Base-by-base conservation (phyloP, 208 protist genomes). In the Leishmania arabica region DNA sequence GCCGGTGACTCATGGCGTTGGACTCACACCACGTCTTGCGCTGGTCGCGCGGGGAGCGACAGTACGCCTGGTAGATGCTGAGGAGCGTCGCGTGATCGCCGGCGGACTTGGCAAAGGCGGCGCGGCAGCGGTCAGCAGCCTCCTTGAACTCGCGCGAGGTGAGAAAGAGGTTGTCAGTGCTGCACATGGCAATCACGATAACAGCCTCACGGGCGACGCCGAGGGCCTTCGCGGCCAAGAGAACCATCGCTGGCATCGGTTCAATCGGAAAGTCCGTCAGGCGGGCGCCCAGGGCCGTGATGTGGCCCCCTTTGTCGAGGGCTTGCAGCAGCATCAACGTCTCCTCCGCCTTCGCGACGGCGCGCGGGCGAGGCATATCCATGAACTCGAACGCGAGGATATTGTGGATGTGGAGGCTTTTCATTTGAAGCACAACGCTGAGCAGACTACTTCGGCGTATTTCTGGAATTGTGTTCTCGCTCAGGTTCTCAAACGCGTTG, bases 221-320 rank as follows among this genome's bases (percentile, higher is more conserved):
- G 2, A 99, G 78, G 13, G 99, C 97, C 71, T 98, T 97, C 19
- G 91, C 95, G 0, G 92, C 90, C 56, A 99, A 95, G 11, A 99
- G 85, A 77, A 99, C 98, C 91, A 99, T 99, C 24, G 98, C 96
- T 2, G 99, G 83, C 81, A 90, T 97, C 40, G 99, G 99, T 75
- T 99, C 99, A 77, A 99, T 95, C 8, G 99, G 99, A 79, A 99
- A 99, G 88, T 99, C 97, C 6, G 97, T 99, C 86, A 99, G 95
- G 13, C 98, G 94, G 77, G 89, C 82, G 8, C 99, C 99, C 86
- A 99, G 80, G 91, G 86, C 82, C 4, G 96, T 98, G 77, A 98
- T 95, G 31, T 70, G 76, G 19, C 95, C 94, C 19, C 89, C 40
- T 24, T 79, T 93, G 85, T 99, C 98, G 0, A 99, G 88, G 1